phyloP scores from a whole-genome alignment of 1,284 basidiomycete species.

The Rhizoctonia solani region DNA sequence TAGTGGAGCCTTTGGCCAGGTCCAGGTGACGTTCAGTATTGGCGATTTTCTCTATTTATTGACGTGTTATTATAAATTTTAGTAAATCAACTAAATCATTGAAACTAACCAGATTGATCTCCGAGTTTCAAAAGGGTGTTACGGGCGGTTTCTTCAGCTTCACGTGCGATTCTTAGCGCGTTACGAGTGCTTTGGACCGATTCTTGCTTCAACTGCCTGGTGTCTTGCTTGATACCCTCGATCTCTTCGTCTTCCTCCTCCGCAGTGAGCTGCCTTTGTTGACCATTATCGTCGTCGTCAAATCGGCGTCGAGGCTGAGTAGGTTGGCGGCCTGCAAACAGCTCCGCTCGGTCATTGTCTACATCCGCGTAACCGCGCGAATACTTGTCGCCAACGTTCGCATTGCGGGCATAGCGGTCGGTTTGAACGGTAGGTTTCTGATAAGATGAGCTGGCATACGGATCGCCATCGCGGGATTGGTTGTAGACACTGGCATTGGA shows the following conservation, averaged over 20 bases:
- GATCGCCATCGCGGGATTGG: conserved; percentile 67
- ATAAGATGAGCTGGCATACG: conserved; percentile 44
- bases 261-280: conserved; percentile 46
- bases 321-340: conserved; percentile 73
- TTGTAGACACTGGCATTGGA: conserved; percentile 66
- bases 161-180: conserved; percentile 87
- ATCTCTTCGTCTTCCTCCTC: conserved; percentile 95
- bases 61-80: background rate
- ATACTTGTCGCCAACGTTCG: conserved; percentile 61
- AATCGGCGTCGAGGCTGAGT: conserved; percentile 49
- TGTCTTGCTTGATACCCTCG: conserved; percentile 95
- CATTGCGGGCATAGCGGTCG: conserved; percentile 37
- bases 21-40: conserved; percentile 97
- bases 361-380: conserved; percentile 57
- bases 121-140: conserved; percentile 85
- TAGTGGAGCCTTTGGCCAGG: conserved; percentile 87
- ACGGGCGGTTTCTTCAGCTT: conserved; percentile 94
- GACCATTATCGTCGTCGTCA: conserved; percentile 63
- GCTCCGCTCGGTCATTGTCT: conserved; percentile 71
- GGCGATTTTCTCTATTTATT: conserved; percentile 76
- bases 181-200: conserved; percentile 89
- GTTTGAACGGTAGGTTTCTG: background rate
- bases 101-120: conserved; percentile 88
- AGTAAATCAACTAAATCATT: background rate
- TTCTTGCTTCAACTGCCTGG: conserved; percentile 91